phyloP scores from a whole-genome alignment of 306 rosid genomes.

The Dryas octopetala region DNA sequence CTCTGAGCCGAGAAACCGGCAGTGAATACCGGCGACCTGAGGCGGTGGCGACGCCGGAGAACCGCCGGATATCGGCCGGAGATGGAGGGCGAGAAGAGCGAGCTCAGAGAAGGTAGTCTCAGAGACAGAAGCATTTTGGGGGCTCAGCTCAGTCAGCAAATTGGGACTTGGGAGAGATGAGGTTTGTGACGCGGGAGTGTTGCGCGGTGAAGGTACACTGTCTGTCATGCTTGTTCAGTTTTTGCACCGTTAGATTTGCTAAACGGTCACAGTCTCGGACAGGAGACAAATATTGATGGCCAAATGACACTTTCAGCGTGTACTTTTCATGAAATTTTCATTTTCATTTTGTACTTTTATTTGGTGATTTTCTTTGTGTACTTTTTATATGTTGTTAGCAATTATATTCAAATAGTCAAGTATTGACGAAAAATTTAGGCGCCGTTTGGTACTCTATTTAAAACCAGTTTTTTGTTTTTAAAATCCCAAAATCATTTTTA shows the following conservation, averaged over 20 bases:
- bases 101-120: conserved; percentile 67
- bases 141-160: conserved; percentile 55
- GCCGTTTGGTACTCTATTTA: no score
- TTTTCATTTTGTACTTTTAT: no score
- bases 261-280: background rate
- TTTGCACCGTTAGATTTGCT: background rate
- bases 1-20: conserved; percentile 51
- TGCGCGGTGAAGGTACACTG: background rate
- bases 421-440: no score
- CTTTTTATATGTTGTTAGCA: no score
- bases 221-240: background rate
- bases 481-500: no score
- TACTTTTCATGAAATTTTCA: no score
- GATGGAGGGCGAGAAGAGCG: conserved; percentile 50
- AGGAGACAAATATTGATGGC: no score
- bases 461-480: no score
- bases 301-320: no score
- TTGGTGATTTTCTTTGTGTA: no score
- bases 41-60: conserved; percentile 37
- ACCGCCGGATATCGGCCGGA: conserved; percentile 36
- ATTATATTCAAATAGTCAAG: no score
- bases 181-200: background rate
- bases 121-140: conserved; percentile 35
- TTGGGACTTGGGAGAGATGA: background rate
- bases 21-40: conserved; percentile 17